Conservation (phyloP, 169 alveolate species). For the Neospora caninum region DNA sequence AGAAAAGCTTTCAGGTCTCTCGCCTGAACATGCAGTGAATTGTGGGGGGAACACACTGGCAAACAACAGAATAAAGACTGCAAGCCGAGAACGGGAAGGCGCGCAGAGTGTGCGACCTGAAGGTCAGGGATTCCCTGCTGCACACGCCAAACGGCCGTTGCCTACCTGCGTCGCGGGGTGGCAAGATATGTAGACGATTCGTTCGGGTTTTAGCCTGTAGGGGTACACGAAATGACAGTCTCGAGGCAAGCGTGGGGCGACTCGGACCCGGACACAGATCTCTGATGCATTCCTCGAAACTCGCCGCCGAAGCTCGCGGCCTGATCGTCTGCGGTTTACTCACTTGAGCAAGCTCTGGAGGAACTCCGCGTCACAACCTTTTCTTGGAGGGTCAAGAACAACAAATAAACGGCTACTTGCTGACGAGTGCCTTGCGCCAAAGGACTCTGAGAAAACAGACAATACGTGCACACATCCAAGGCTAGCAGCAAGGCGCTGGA, state of each 20-base stretch:
- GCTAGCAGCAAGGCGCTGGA: too few species aligned
- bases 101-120: too few species aligned
- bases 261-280: neutral
- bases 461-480: neutral
- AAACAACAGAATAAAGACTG: neutral
- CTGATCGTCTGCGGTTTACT: neutral
- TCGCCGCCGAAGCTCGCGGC: neutral
- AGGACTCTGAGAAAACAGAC: neutral
- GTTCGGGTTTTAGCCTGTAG: neutral
- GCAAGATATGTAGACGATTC: slow-evolving; percentile 29
- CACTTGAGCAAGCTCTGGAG: neutral
- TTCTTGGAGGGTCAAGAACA: slow-evolving; percentile 15
- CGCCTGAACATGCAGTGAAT: neutral
- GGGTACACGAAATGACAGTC: neutral
- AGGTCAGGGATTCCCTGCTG: too few species aligned
- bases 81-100: too few species aligned
- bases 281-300: neutral
- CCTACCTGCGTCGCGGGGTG: slow-evolving; percentile 45
- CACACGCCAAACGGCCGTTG: neutral
- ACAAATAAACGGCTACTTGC: neutral
- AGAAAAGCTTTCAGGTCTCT: neutral
- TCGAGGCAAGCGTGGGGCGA: neutral
- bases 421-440: neutral
- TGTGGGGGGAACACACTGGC: neutral
- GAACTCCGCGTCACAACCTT: neutral